Evolutionary conservation across 140 eudicot genomes (phyloP).

Genomic region (Bidens hawaiensis): DNA sequence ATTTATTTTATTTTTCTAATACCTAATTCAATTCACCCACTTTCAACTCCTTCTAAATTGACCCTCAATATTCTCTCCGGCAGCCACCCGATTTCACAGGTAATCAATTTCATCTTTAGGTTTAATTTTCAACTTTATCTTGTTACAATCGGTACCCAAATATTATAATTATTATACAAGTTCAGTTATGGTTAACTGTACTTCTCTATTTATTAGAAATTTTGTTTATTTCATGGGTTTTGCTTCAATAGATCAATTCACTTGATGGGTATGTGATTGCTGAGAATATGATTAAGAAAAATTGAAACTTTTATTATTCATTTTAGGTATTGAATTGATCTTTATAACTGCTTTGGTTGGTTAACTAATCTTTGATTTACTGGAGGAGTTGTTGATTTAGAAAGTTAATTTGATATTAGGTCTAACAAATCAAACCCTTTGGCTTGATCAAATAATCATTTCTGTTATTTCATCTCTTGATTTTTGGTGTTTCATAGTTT

Average conservation of each 20-base stretch:
- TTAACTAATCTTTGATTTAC: constrained; percentile 12
- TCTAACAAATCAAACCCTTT: constrained; percentile 10
- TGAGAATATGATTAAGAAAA: constrained; percentile 15
- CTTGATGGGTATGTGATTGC: constrained; percentile 11
- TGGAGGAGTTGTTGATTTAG: constrained; percentile 23
- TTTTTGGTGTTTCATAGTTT: constrained; percentile 12
- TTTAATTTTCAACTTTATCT: constrained; percentile 3
- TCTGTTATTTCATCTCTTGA: constrained; percentile 13
- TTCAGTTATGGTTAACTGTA: not conserved
- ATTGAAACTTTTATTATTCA: not conserved
- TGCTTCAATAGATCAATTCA: constrained; percentile 19
- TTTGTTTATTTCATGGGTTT: constrained; percentile 5
- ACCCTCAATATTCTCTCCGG: constrained; percentile 26
- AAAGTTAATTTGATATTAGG: constrained; percentile 8
- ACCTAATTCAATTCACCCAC: constrained; percentile 27
- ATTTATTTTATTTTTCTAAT: not conserved
- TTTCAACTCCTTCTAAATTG: constrained; percentile 17
- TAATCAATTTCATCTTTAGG: constrained; percentile 15
- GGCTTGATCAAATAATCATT: constrained; percentile 1
- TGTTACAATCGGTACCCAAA: not conserved
- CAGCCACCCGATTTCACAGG: constrained; percentile 21
- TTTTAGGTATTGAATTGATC: constrained; percentile 6
- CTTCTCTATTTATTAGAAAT: constrained; percentile 3
- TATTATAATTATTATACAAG: constrained; percentile 1
- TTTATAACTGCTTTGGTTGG: constrained; percentile 11